Evolutionary conservation across 768 basidiomycete genomes (phyloP), one percentile per base, ranked within the genome.

Genomic region (Boletellus emodensis): DNA sequence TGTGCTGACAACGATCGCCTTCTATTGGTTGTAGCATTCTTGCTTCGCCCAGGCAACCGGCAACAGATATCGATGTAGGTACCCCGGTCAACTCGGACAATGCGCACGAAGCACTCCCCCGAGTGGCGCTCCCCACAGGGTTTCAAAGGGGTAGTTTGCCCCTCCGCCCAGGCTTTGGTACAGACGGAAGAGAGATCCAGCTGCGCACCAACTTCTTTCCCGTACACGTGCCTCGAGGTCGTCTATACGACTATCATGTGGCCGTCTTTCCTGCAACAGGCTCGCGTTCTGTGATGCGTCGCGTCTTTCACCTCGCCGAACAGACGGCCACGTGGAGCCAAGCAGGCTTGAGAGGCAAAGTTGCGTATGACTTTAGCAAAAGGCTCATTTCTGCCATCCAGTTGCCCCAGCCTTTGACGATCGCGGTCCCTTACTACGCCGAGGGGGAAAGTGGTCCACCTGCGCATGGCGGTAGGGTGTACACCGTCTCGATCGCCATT

Each of bases 181-280:
- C 61, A 0, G 55, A 52, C 9, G 77, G 77, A 33, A 61, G 39
- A 8, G 44, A 58, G 17, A 68, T 78, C 61, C 70, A 69, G 44
- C 63, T 78, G 15, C 73, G 76, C n/a, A 65, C 75, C 4, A 78
- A 78, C 46, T 76, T 75, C 63, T 77, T 78, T 59, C 68, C 76
- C 2, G 56, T 78, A 17, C 62, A 55, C 9, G 58, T 75, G 18
- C 73, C 74, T 0, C 71, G 69, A 48, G 68, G 65, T 4, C 67
- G 71, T 5, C 40, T 78, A 3, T 66, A 66, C 49, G 77, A 76
- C 49, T 78, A 78, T 46, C 68, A 71, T 36, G 63, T 75, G 28
- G 50, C 55, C 9, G 65, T 73, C 13, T 51, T 58, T 1, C 75
- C 74, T 14, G 28, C 24, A 3, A 50, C 57, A 6, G 58, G 51